Evolutionary conservation across 1,284 basidiomycete genomes (phyloP).

Genomic region (Quambalaria eucalypti): DNA sequence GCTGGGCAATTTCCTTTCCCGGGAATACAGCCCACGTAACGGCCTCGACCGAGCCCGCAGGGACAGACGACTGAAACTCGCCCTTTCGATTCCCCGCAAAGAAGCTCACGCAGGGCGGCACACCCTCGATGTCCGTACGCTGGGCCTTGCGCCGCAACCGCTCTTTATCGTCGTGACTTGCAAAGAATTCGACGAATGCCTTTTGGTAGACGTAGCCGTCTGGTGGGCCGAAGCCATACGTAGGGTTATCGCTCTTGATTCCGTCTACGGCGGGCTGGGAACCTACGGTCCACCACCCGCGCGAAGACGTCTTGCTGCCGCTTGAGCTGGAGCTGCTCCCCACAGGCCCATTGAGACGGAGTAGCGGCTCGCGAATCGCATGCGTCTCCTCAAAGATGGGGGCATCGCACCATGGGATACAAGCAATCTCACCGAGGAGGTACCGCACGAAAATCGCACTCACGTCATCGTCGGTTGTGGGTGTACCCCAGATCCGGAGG

Average conservation of each 20-base stretch:
- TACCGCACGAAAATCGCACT: slow-evolving; percentile 70
- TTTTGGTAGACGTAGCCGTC: slow-evolving; percentile 95
- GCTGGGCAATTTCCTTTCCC: slow-evolving; percentile 50
- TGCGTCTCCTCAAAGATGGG: slow-evolving; percentile 77
- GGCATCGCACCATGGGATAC: slow-evolving; percentile 80
- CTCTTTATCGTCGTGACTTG: slow-evolving; percentile 58
- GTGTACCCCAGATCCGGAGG: slow-evolving; percentile 70
- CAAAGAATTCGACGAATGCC: slow-evolving; percentile 94
- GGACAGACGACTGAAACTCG: slow-evolving; percentile 45
- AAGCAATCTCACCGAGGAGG: slow-evolving; percentile 58
- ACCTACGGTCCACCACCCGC: slow-evolving; percentile 81
- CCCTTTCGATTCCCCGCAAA: slow-evolving; percentile 66
- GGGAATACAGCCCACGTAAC: slow-evolving; percentile 51
- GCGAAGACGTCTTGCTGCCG: slow-evolving; percentile 4
- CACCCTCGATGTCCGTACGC: slow-evolving; percentile 54
- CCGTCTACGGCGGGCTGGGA: slow-evolving; percentile 64
- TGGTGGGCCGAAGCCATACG: slow-evolving; percentile 84
- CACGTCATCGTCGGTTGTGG: slow-evolving; percentile 63
- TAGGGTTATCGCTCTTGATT: slow-evolving; percentile 47
- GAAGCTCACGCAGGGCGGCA: slow-evolving; percentile 70
- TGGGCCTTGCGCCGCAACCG: slow-evolving; percentile 58
- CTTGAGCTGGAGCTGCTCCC: no score
- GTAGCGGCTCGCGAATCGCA: slow-evolving; percentile 69
- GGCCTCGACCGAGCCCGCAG: slow-evolving; percentile 46
- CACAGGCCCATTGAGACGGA: slow-evolving; percentile 55